Base-by-base conservation (phyloP, 495 filamentous ascomycete genomes). In the Ascodesmis nigricans region DNA sequence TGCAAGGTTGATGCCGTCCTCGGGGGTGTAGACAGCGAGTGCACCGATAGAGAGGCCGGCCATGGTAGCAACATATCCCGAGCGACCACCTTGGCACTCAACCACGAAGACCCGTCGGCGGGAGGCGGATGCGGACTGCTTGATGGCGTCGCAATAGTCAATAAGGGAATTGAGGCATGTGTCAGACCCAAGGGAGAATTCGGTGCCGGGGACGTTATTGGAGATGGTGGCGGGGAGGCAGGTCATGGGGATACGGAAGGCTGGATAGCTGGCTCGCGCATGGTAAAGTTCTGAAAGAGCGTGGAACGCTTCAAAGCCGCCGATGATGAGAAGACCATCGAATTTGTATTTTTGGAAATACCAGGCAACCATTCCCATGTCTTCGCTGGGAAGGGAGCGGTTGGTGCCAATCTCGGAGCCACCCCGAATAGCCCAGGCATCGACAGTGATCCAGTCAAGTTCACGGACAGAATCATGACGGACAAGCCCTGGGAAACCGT, bases 371-470 rank as follows among this genome's bases (percentile, higher is more conserved):
- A 63, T 71, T 35, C 74, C 72, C 50, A 91, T 71, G 39, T 78
- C 76, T 43, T 80, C 77, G 17, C 64, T 66, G 0, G 90, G 90
- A 3, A 95, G 64, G 40, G 76, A 80, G 28, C 90, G 79, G 61
- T 99, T 99, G 1, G 83, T 95, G 33, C 90, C 90, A 45, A 99
- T 99, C 51, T 95, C 90, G 0, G 82, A 92, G 17, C 90, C 90
- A 44, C 90, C 90, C 55, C 82, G 80, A 58, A 78, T 90, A 2
- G 83, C 81, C 90, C 90, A 99, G 36, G 67, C 61, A 40, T 95
- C 87, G 3, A 83, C 79, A 43, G 91, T 84, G n/a, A 92, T 60
- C 84, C 84, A 99, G 19, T 68, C 57, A 17, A 95, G 71, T 27
- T 75, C 64, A 9, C 83, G 70, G 6, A 99, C 84, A 0, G 84